Percentiles rank a stretch among this genome's conserved stretches.
These are phyloP conservation scores for Fagopyrum tataricum DNA, from an alignment of 148 eudicot species.

Conservation along the genomic window DNA sequence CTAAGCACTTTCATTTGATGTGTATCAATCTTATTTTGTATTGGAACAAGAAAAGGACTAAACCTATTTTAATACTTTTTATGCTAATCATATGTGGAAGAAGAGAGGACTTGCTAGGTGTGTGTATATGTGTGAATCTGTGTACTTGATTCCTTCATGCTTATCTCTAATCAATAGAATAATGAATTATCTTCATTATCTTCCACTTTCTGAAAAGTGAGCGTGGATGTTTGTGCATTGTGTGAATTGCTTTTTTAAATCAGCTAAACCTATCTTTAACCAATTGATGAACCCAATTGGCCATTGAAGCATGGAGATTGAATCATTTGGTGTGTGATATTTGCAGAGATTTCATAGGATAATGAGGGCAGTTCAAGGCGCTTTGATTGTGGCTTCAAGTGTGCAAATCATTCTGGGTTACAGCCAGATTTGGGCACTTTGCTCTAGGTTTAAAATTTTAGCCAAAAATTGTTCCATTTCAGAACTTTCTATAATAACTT, in stretches of 20 bases:
- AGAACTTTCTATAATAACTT: neutral
- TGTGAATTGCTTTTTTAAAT: constrained; percentile 20
- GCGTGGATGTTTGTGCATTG: constrained; percentile 5
- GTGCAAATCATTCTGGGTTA: constrained; percentile 91
- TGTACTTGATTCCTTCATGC: neutral
- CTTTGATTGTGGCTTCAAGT: constrained; percentile 90
- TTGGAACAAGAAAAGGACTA: neutral
- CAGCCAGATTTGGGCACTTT: constrained; percentile 97
- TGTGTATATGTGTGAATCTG: constrained; percentile 8
- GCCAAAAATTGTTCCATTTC: neutral
- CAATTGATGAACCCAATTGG: constrained; percentile 9
- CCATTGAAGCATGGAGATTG: neutral
- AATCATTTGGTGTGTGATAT: neutral
- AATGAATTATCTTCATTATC: constrained; percentile 20
- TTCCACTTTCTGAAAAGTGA: constrained; percentile 22
- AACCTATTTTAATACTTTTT: neutral
- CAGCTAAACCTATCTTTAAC: constrained; percentile 12
- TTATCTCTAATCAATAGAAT: neutral
- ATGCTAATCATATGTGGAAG: constrained; percentile 11
- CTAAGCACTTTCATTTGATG: neutral
- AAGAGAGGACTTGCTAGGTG: constrained; percentile 9
- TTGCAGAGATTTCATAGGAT: constrained; percentile 68
- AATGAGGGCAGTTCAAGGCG: constrained; percentile 95
- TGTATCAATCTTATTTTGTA: neutral
- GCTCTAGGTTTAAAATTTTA: constrained; percentile 57